A percentile compares a stretch with the other conserved stretches of the same genome.
Evolutionary conservation across 768 basidiomycete species (phyloP).

Genomic region (Pilatotrama ljubarskyi): DNA sequence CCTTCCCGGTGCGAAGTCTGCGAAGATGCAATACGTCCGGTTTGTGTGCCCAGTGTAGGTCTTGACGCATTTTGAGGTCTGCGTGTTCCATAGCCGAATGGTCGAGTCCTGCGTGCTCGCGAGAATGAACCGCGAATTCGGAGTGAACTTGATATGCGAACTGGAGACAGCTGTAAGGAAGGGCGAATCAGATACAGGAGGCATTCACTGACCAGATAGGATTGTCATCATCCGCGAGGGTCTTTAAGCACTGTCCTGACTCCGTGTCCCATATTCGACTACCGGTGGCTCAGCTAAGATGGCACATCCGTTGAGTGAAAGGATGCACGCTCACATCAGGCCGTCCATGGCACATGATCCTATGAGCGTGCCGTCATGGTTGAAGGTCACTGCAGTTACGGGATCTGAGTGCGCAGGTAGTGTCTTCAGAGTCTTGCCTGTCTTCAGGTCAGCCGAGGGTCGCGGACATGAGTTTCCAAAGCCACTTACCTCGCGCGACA

Average conservation of each 20-base stretch:
- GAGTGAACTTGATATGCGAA: slow-evolving; percentile 88
- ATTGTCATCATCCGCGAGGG: slow-evolving; percentile 94
- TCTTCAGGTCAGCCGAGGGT: neutral
- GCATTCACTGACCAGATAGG: slow-evolving; percentile 69
- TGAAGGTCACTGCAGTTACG: slow-evolving; percentile 92
- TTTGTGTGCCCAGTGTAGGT: slow-evolving; percentile 88
- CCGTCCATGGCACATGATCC: slow-evolving; percentile 97
- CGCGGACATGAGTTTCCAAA: neutral
- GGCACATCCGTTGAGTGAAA: neutral
- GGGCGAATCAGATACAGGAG: neutral
- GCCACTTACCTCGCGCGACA: slow-evolving; percentile 70
- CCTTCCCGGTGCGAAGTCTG: slow-evolving; percentile 63
- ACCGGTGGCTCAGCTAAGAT: slow-evolving; percentile 3
- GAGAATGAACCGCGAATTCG: slow-evolving; percentile 87
- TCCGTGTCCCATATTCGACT: slow-evolving; percentile 98
- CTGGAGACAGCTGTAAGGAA: slow-evolving; percentile 38
- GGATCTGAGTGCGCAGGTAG: slow-evolving; percentile 97
- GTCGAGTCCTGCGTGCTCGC: slow-evolving; percentile 94
- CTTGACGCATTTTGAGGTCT: slow-evolving; percentile 87
- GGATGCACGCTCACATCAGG: slow-evolving; percentile 71
- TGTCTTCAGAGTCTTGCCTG: slow-evolving; percentile 83
- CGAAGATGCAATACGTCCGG: slow-evolving; percentile 77
- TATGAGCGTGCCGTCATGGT: slow-evolving; percentile 91
- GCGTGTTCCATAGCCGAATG: slow-evolving; percentile 92
- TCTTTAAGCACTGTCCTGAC: slow-evolving; percentile 97